Base-by-base conservation (phyloP, 805 yeast species). In the Schwanniomyces occidentalis region DNA sequence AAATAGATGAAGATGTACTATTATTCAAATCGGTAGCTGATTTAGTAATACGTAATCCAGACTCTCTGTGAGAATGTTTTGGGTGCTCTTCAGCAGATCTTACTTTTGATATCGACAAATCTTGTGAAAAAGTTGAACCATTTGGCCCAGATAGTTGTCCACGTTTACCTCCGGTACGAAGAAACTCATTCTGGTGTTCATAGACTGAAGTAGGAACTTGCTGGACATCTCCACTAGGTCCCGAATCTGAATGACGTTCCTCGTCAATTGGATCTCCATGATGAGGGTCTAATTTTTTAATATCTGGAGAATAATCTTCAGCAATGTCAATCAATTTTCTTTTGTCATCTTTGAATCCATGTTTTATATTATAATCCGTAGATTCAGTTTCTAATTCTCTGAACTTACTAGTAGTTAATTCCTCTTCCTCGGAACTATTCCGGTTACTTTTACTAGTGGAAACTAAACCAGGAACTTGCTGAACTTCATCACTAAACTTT, bases 281-380 rank as follows among this genome's bases (percentile, higher is more conserved):
- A 34, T 54, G 58, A 8, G 51, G 39, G n/a, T 43, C 32, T 10
- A 44, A 24, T 6, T 37, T 34, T 18, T 26, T 28, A 19, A 48
- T 40, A 7, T 24, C 34, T 4, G 45, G 45, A 21, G 30, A 36
- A 16, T 32, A 20, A 20, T 45, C 57, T 27, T 51, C 61, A 13
- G 64, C 65, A 13, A 50, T 46, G 24, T 59, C 59, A 16, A 60
- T 40, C 41, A 60, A 46, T 16, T 58, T 49, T 19, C 54, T 40
- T 27, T 48, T 44, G 19, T 53, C 54, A 32, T 41, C 35, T 8
- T 24, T 8, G 35, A 38, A 35, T 5, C 59, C 58, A 25, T 48
- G 57, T 44, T 56, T 43, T 46, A 48, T 56, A 48, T 59, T 59
- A 49, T 56, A 43, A 6, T 52, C 9, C 49, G 12, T 46, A 20